Evolutionary conservation across 169 alveolate species (phyloP), one percentile per base, ranked within the genome.

Genomic region (Cyclospora cayetanensis): DNA sequence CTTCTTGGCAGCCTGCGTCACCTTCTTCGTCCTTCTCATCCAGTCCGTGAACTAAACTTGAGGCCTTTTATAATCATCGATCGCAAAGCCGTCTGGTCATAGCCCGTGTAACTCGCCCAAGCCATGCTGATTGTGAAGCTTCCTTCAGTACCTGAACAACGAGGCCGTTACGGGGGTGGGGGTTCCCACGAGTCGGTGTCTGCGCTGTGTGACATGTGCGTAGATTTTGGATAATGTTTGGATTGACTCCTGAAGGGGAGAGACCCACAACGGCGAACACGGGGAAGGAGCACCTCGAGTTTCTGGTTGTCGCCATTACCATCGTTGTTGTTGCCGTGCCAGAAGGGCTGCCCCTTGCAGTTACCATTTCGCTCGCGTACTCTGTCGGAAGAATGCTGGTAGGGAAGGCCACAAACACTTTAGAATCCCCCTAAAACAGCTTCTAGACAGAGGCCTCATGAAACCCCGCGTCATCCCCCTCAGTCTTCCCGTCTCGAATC

Each of bases 321-420:
- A 94, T 97, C 46, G 79, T 97, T 42, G 98, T 96, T 20, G 98
- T 96, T 1, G 98, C 98, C 34, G 97, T 97, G 76, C 99, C 99
- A 1, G 98, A 97, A 93, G 98, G 99, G 39, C 96, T 97, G 29
- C 98, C 99, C n/a, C 93, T 97, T 25, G 99, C 99, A 15, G 98
- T 97, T 3, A 97, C 98, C 37, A 95, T 97, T 65, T 93, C 98
- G 34, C 93, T 97, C 43, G 97, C 97, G 53, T 96, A 94, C 94
- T 94, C 98, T 7, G 97, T 97, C 68, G 96, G 94, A 68, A 94
- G 96, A 83, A 96, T 97, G 98, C 97, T 96, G 93, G 96, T 95
- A 35, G 96, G 95, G 83, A 95, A 96, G 91, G 96, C 60, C 60
- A 50, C 72, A 60, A 60, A 60, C 72, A 50, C 9, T 12, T 50